A percentile compares a stretch with the other conserved stretches of the same genome.
Evolutionary conservation across 352 stramenopile species (phyloP).

Genomic region (Pythium utonaiense): DNA sequence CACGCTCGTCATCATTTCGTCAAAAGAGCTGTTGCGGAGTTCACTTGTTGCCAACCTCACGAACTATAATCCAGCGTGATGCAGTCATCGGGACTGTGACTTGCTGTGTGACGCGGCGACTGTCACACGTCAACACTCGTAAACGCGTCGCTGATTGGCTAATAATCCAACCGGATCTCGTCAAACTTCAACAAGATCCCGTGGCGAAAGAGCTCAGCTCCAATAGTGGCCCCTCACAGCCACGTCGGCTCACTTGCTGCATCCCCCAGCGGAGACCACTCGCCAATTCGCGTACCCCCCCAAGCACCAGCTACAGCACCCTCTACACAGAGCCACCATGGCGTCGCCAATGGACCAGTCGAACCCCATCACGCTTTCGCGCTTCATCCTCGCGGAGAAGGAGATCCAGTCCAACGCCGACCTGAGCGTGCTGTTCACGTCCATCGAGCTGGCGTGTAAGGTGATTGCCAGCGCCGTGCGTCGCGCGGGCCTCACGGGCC

Average conservation of each 20-base stretch:
- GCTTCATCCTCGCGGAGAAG: constrained; percentile 93
- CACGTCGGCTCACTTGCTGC: no score
- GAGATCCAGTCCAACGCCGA: constrained; percentile 91
- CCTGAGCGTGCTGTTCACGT: constrained; percentile 94
- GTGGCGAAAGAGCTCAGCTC: background rate
- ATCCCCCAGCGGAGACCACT: no score
- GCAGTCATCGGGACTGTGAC: background rate
- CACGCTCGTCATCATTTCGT: background rate
- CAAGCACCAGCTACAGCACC: background rate
- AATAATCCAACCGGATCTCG: background rate
- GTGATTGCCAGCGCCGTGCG: constrained; percentile 96
- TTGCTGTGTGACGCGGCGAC: constrained; percentile 1
- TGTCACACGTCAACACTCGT: background rate
- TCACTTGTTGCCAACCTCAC: background rate
- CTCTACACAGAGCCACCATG: constrained; percentile 27
- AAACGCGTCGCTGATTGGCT: background rate
- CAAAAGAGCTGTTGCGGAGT: background rate
- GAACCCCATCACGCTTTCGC: constrained; percentile 91
- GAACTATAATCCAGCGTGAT: background rate
- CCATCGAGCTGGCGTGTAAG: constrained; percentile 96
- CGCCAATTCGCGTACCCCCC: background rate
- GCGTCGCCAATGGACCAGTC: constrained; percentile 59
- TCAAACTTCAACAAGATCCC: constrained; percentile 14
- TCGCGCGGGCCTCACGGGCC: constrained; percentile 86
- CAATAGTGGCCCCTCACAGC: background rate